Conservation (phyloP, 2,329 filamentous ascomycete species). For the Akanthomyces lecanii region DNA sequence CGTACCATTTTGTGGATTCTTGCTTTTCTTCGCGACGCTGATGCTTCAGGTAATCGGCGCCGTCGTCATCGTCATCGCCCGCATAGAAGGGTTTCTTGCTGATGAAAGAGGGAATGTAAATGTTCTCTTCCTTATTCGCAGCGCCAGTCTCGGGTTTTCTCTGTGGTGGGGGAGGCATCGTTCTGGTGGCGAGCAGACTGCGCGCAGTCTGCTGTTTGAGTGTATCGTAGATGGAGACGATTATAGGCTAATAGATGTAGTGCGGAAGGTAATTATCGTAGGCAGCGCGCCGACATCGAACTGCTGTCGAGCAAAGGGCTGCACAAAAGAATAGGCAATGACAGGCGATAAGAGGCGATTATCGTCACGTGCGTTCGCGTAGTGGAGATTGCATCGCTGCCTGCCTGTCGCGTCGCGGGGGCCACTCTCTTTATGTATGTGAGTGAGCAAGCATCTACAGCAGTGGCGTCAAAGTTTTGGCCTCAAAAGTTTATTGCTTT, state of each 20-base stretch:
- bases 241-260: neutral
- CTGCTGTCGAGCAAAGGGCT: neutral
- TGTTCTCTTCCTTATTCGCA: conserved; percentile 81
- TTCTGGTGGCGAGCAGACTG: neutral
- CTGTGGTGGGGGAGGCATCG: conserved; percentile 29
- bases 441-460: neutral
- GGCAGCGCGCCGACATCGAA: neutral
- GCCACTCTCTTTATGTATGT: no score
- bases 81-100: conserved; percentile 97
- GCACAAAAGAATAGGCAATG: neutral
- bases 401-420: conserved; percentile 10
- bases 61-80: conserved; percentile 68
- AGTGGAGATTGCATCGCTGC: neutral
- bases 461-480: no score
- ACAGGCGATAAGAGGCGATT: conserved; percentile 12
- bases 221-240: neutral
- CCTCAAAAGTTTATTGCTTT: neutral
- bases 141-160: conserved; percentile 34
- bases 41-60: conserved; percentile 91
- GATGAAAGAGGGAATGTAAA: conserved; percentile 98
- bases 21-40: conserved; percentile 66
- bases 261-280: neutral
- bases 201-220: neutral
- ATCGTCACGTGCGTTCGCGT: conserved; percentile 30
- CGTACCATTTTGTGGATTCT: conserved; percentile 83